Evolutionary conservation across 2,329 filamentous ascomycete genomes (phyloP).

Genomic region (Alternaria dauci): DNA sequence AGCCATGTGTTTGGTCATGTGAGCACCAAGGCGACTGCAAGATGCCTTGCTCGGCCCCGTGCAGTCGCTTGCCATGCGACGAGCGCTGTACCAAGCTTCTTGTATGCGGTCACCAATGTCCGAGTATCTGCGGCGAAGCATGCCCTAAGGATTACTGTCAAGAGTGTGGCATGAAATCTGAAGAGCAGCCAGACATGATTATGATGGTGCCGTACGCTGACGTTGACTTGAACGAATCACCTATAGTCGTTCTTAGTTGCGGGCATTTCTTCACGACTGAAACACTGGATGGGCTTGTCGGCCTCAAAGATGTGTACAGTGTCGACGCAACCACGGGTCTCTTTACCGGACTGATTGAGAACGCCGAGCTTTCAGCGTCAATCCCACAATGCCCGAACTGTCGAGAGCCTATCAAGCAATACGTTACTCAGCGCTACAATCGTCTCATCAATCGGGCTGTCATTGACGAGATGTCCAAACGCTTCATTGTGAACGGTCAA

Average conservation of each 20-base stretch:
- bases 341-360: constrained; percentile 38
- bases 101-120: constrained; percentile 45
- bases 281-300: constrained; percentile 40
- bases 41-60: constrained; percentile 49
- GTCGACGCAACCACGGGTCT: constrained; percentile 20
- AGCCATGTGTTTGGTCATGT: constrained; percentile 47
- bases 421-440: constrained; percentile 49
- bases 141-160: constrained; percentile 38
- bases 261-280: constrained; percentile 46
- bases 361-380: constrained; percentile 25
- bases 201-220: constrained; percentile 34
- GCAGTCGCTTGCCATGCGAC: constrained; percentile 42
- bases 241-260: constrained; percentile 37
- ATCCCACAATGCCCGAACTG: constrained; percentile 49
- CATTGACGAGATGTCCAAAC: constrained; percentile 51
- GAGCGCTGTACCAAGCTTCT: constrained; percentile 38
- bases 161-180: constrained; percentile 28
- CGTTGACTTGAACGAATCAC: constrained; percentile 40
- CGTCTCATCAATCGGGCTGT: constrained; percentile 49
- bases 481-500: constrained; percentile 46
- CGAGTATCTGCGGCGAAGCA: constrained; percentile 41
- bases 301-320: constrained; percentile 37
- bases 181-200: constrained; percentile 38
- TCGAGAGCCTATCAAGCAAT: constrained; percentile 43
- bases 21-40: constrained; percentile 44